Base-by-base conservation (phyloP, 108 stramenopile genomes). In the Cyclotella choctawhatcheeana region DNA sequence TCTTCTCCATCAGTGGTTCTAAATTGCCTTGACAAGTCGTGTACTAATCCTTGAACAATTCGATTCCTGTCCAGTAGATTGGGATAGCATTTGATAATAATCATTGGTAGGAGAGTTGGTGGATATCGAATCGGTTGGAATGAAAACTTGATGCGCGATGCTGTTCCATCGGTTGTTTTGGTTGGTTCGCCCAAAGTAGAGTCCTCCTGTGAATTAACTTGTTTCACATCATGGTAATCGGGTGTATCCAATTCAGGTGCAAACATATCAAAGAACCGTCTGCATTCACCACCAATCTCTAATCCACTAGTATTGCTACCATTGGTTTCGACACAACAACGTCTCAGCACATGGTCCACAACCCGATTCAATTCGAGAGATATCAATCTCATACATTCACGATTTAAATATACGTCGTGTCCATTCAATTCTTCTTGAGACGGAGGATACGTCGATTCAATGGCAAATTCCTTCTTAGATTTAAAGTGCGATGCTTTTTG, bases 21-120 rank as follows among this genome's bases (percentile, higher is more conserved):
- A 4, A 27, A 27, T 30, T 16, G 25, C 6, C 20, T 59, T 18
- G 67, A 67, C 18, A 80, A 35, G 50, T 80, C 79, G 5, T 32
- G 43, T 29, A 47, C 30, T 25, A 80, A 32, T 20, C 50, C 47
- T 37, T 64, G 34, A 26, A 58, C 37, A 22, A 80, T 73, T 50
- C 47, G 25, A 21, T 30, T 47, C 48, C 79, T 44, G 64, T 80
- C 79, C 29, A 80, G 31, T 63, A 80, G 10, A 33, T 69, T 80
- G 45, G 79, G 71, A 22, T 69, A 45, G 20, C 67, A 73, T 26
- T 73, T 80, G 62, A 80, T 53, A 43, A 55, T 68, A 0, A 69
- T 34, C 54, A 80, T 62, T 22, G 79, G 79, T 6, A 80, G 67
- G 30, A 73, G 67, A 0, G 52, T 31, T 18, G 79, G 62, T 47